phyloP scores from a whole-genome alignment of 2,329 filamentous ascomycete species.

The Trichophyton simii region DNA sequence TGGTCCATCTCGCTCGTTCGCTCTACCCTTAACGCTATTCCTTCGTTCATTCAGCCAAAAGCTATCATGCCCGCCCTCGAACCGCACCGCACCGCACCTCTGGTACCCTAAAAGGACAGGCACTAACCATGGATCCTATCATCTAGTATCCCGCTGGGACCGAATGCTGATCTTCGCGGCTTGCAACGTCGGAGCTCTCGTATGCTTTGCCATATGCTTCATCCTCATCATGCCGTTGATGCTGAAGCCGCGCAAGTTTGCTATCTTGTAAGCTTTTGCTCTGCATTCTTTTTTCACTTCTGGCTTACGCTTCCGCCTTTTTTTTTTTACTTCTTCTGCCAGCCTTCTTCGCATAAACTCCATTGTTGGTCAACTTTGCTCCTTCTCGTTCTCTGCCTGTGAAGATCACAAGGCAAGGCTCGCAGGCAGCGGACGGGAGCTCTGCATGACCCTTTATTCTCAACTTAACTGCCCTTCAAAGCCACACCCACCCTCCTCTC shows the following conservation, averaged over 20 bases:
- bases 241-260: constrained; percentile 80
- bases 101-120: neutral
- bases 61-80: neutral
- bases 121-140: neutral
- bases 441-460: neutral
- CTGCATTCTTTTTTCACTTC: constrained; percentile 12
- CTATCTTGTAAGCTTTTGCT: constrained; percentile 65
- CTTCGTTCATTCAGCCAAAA: neutral
- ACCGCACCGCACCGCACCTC: neutral
- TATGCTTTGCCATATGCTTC: constrained; percentile 82
- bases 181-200: constrained; percentile 77
- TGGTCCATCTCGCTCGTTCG: neutral
- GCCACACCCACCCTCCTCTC: neutral
- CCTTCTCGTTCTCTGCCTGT: neutral
- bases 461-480: neutral
- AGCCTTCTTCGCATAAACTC: neutral
- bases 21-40: neutral
- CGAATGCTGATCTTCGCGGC: constrained; percentile 81
- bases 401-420: neutral
- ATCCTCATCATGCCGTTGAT: constrained; percentile 74
- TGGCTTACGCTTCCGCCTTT: neutral
- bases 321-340: constrained; percentile 14
- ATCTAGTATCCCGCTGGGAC: constrained; percentile 90
- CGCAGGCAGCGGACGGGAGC: neutral
- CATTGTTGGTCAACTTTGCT: neutral